phyloP scores from a whole-genome alignment of 805 yeast genomes.

The Candida sphagnicola region DNA sequence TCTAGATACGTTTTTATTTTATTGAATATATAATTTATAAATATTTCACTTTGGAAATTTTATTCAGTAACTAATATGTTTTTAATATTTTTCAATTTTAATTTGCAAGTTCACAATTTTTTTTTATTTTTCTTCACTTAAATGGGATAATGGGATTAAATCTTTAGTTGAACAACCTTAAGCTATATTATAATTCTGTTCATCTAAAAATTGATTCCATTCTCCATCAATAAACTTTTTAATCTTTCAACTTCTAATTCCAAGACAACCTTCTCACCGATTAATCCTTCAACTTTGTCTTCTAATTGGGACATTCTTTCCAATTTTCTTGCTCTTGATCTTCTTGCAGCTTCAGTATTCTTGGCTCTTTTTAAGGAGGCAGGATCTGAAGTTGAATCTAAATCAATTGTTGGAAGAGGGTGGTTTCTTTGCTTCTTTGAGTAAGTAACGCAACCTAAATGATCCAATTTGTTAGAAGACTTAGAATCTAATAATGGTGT shows the following conservation, averaged over 20 bases:
- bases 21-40: no score
- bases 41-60: not conserved
- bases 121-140: not conserved
- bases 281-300: constrained; percentile 62
- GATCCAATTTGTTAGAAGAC: constrained; percentile 46
- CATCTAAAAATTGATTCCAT: constrained; percentile 14
- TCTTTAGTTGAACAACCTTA: constrained; percentile 1
- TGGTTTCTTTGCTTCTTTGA: constrained; percentile 69
- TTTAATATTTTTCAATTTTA: not conserved
- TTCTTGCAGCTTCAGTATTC: constrained; percentile 96
- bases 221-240: constrained; percentile 39
- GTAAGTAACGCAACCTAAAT: constrained; percentile 71
- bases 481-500: constrained; percentile 28
- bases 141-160: not conserved
- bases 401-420: constrained; percentile 68
- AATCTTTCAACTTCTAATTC: constrained; percentile 63
- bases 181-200: not conserved
- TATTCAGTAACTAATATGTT: not conserved
- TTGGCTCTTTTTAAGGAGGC: constrained; percentile 84
- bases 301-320: constrained; percentile 84
- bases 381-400: constrained; percentile 54
- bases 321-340: constrained; percentile 91
- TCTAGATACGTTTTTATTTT: not conserved
- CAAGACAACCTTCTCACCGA: constrained; percentile 55
- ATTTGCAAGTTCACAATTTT: not conserved